Evolutionary conservation across 2,329 filamentous ascomycete species (phyloP), one percentile per base, ranked within the genome.

Genomic region (Paraphaeosphaeria sporulosa): DNA sequence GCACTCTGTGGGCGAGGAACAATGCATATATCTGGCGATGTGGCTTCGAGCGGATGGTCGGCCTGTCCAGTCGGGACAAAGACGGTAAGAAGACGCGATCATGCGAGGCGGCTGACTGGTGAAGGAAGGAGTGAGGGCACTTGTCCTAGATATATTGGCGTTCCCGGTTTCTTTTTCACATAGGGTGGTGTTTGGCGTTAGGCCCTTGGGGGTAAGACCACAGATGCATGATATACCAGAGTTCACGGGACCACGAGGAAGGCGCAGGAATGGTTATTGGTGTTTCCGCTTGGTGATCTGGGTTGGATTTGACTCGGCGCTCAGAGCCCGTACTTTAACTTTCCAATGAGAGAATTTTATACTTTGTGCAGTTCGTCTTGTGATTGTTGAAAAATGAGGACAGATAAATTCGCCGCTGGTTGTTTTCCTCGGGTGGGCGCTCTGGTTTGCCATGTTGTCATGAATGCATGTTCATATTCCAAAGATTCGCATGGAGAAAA

Each of bases 11-110:
- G 46, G 73, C 74, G 1, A 67, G 73, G 50, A 64, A 66, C 54
- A 76, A 76, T 44, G 73, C 75, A 15, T 66, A 72, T 25, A 65
- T 68, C 17, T 27, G 73, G 17, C 66, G 73, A 38, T 74, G 72
- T 63, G 65, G 60, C 38, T 54, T 71, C 34, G 72, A 74, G 55
- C 66, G 55, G 30, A 61, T 63, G 8, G 50, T 66, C 5, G 66
- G 71, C 13, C 38, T 69, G 2, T 69, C 65, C 47, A 61, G 60
- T 36, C 62, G 57, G 42, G 46, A 43, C 8, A 21, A 23, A n/a
- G 21, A 50, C 4, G 61, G 60, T 19, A 63, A 65, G 58, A 57
- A 68, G 55, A 72, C 66, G 21, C 67, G 69, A 62, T 66, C 71
- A 13, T 74, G 72, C 51, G 38, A 59, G 52, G 25, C 57, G 15